Evolutionary conservation across 805 yeast species (phyloP), one percentile per base, ranked within the genome.

Genomic region (Candida golubevii): DNA sequence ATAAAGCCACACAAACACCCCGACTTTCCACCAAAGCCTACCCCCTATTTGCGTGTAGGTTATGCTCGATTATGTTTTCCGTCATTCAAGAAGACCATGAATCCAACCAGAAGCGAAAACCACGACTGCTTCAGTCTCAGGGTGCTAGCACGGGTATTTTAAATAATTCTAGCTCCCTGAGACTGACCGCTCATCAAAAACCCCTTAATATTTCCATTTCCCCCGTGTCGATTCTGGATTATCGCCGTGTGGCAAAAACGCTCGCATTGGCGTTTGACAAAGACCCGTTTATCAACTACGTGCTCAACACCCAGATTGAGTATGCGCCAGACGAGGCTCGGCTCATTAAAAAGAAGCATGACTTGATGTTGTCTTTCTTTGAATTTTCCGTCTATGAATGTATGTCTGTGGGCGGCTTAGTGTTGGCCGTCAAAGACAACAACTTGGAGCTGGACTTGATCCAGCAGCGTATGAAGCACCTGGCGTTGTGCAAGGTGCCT

Each of bases 311-410:
- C 8, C 44, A 40, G 33, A 39, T 44, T 31, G 48, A 43, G 32
- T 45, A 47, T 33, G 38, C 45, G 4, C 36, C 54, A 23, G 44
- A 42, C 32, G 48, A 57, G 43, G 43, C 45, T 26, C 49, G 54
- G 10, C 47, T 35, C 36, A 46, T 48, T 35, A 76, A 63, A 47
- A 67, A 59, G 57, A 66, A 47, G 65, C 69, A 56, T 45, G 70
- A 66, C 60, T 74, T 64, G 48, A 72, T 77, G 60, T 59, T 67
- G 45, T 72, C 80, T 2, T 66, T 77, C 39, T 80, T 75, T 54
- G 84, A 79, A 56, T 74, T 71, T 41, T 64, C 76, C 12, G 76
- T 72, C 11, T 77, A 78, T 58, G 77, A 78, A 36, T 71, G 77
- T 39, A 65, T 79, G 38, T 54, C 75, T 31, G 61, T 68, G 32